Base-by-base conservation (phyloP, 139 green algal species). In the Gonium pectorale region DNA sequence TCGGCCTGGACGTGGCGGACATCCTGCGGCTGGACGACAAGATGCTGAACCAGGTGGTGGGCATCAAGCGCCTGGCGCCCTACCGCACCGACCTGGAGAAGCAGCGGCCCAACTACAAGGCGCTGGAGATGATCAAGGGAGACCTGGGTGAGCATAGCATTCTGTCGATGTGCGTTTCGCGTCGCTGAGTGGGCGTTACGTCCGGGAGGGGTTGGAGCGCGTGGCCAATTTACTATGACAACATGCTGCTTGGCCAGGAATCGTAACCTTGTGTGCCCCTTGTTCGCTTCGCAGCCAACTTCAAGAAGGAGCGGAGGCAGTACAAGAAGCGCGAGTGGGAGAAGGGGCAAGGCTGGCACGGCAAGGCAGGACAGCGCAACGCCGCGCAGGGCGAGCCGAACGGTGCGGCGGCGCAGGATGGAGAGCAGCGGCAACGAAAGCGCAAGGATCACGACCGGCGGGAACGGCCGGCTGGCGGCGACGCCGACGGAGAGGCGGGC, bases 61-160 rank as follows among this genome's bases (percentile, higher is more conserved):
- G 95, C 5, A 73, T 99, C 17, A 96, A 95, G 81, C 88, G 86
- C 68, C 83, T 99, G 70, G 95, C 97, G 15, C 96, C 97, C 31
- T 99, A 99, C 86, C 85, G 93, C 29, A 90, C 95, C 4, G 91
- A 94, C 38, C 49, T 67, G 9, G 67, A 62, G 63, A 84, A 80
- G 63, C 56, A 88, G 66, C 66, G 90, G 17, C 90, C 91, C 40
- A 95, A 95, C 87, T 94, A 93, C 86, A 95, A 93, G 77, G 90
- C 92, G 22, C 73, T 93, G 75, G 59, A 89, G 51, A 87, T 80
- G 74, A 9, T 62, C 67, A 92, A 91, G 35, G 81, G 60, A 37
- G 43, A 80, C 2, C n/a, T 38, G 67, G 62, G 73, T 81, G 56
- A n/a, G 73, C 22, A 35, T 3, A 40, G 49, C 49, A 56, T 31